Evolutionary conservation across 495 filamentous ascomycete species (phyloP).

Genomic region (Aspergillus biplanus): DNA sequence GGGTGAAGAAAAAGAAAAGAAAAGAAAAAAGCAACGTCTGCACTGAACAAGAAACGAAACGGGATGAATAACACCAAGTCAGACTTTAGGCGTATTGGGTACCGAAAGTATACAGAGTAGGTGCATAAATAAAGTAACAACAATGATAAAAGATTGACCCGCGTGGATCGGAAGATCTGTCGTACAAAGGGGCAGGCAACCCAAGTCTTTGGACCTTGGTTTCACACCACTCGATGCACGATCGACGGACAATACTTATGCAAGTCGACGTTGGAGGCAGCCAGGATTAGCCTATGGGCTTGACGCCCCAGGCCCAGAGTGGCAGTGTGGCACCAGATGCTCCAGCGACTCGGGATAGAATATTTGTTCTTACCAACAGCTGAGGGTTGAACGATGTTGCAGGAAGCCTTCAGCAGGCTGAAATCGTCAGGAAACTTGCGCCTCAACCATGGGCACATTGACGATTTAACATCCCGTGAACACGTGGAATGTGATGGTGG

Average conservation of each 20-base stretch:
- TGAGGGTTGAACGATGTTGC: conserved; percentile 17
- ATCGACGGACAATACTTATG: conserved; percentile 48
- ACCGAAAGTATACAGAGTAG: conserved; percentile 13
- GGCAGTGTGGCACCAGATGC: conserved; percentile 26
- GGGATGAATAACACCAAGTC: conserved; percentile 19
- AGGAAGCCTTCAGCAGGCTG: conserved; percentile 15
- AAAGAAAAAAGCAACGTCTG: conserved; percentile 18
- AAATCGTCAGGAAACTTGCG: conserved; percentile 20
- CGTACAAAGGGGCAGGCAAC: conserved; percentile 17
- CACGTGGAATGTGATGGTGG: conserved; percentile 4
- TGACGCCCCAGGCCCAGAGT: conserved; percentile 32
- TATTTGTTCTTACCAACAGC: conserved; percentile 6
- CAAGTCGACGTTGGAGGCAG: conserved; percentile 34
- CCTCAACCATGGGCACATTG: conserved; percentile 19
- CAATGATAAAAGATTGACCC: conserved; percentile 15
- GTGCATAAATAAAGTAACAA: conserved; percentile 15
- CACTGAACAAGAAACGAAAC: conserved; percentile 9
- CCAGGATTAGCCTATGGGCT: conserved; percentile 36
- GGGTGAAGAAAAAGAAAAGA: conserved; percentile 14
- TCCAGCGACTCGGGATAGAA: conserved; percentile 14
- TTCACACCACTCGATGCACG: conserved; percentile 28
- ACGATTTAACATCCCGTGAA: conserved; percentile 13
- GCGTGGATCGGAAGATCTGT: conserved; percentile 26
- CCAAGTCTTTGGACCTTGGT: conserved; percentile 23
- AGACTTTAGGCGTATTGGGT: conserved; percentile 20